Conservation (phyloP, 805 yeast genomes). For the Sugiyamaella marilandica region DNA sequence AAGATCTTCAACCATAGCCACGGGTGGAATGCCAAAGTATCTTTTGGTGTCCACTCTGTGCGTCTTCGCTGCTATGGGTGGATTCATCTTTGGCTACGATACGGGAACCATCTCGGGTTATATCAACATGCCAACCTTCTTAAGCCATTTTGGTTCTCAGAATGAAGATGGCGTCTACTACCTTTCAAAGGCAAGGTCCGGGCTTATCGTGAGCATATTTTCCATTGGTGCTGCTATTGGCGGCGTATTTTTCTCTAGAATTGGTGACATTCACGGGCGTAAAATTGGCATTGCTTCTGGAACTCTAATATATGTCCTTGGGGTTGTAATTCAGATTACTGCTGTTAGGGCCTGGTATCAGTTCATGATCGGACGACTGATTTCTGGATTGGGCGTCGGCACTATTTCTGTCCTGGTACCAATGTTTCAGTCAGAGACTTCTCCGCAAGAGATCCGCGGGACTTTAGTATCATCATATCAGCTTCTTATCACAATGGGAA, state of each 20-base stretch:
- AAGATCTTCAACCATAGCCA: neutral
- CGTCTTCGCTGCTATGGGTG: conserved; percentile 55
- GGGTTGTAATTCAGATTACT: conserved; percentile 47
- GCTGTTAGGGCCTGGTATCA: conserved; percentile 38
- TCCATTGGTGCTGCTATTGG: conserved; percentile 71
- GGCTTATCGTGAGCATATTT: conserved; percentile 67
- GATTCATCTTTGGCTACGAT: conserved; percentile 63
- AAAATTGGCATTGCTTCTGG: conserved; percentile 36
- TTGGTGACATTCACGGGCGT: conserved; percentile 48
- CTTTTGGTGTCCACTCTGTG: conserved; percentile 35
- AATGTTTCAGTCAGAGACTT: conserved; percentile 71
- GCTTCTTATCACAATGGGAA: conserved; percentile 68
- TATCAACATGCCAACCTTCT: conserved; percentile 53
- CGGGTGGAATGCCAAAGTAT: conserved; percentile 9
- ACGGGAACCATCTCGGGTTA: conserved; percentile 66
- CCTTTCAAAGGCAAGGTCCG: conserved; percentile 51
- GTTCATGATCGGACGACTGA: conserved; percentile 62
- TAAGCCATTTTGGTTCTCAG: conserved; percentile 44
- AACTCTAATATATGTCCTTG: conserved; percentile 47
- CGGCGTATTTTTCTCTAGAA: conserved; percentile 56
- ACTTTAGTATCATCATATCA: conserved; percentile 73
- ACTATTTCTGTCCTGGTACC: conserved; percentile 73
- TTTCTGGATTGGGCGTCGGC: conserved; percentile 78
- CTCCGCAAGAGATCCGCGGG: conserved; percentile 77
- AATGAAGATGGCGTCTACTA: conserved; percentile 33